Conservation (phyloP, 1,284 basidiomycete genomes). For the Anthracocystis setariae region DNA sequence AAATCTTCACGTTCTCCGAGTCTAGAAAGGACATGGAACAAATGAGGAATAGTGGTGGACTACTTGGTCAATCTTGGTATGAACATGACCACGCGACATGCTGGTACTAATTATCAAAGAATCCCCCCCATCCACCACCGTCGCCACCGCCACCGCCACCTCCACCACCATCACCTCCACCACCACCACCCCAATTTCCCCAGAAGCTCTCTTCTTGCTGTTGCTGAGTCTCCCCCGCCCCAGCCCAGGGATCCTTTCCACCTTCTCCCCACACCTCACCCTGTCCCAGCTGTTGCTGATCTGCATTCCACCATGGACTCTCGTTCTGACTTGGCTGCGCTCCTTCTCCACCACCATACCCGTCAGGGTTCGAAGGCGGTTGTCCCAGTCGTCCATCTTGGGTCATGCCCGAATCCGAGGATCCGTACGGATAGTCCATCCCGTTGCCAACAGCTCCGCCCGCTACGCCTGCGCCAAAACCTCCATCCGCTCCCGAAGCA, state of each 20-base stretch:
- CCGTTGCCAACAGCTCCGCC: conserved; percentile 32
- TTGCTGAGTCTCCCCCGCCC: conserved; percentile 15
- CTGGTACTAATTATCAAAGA: conserved; percentile 52
- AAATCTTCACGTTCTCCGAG: too few species aligned
- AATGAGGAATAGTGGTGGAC: conserved; percentile 1
- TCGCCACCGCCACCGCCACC: conserved; percentile 31
- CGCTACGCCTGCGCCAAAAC: conserved; percentile 28
- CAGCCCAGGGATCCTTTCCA: conserved; percentile 40
- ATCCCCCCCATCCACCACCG: conserved; percentile 42
- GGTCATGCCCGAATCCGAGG: conserved; percentile 31
- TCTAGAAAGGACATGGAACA: too few species aligned
- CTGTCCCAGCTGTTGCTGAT: conserved; percentile 18
- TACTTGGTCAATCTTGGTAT: background rate
- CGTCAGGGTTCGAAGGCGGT: conserved; percentile 21
- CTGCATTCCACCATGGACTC: conserved; percentile 31
- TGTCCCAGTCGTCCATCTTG: conserved; percentile 27
- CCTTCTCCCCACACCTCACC: conserved; percentile 45
- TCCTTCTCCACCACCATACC: conserved; percentile 2
- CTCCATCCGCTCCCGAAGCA: conserved; percentile 16
- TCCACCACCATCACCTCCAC: conserved; percentile 9
- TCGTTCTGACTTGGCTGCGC: conserved; percentile 15
- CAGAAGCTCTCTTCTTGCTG: conserved; percentile 24
- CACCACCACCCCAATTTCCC: conserved; percentile 21
- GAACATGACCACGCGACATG: conserved; percentile 27
- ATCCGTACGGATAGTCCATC: conserved; percentile 35